Base-by-base conservation (phyloP, 352 stramenopile species). In the Phytophthora crassamura region DNA sequence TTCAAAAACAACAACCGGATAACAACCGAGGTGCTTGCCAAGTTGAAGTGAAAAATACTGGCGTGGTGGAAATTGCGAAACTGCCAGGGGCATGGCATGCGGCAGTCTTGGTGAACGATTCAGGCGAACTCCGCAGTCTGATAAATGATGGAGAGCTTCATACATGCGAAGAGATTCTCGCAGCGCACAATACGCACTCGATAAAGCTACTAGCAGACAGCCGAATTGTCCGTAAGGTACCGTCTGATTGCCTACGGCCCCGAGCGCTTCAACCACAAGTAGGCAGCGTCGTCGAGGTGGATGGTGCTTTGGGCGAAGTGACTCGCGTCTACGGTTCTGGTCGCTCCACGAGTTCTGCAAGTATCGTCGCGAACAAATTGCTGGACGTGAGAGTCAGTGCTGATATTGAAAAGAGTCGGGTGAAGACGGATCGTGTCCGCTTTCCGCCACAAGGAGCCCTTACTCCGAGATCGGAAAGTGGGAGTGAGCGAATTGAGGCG, bases 281-380 rank as follows among this genome's bases (percentile, higher is more conserved):
- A 9, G 85, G 85, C 12, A 93, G 85, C 56, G 77, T 93, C 10
- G 81, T 93, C 36, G 79, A 90, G 30, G 72, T 91, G 14, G 85
- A 91, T 66, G 85, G 81, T 4, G 43, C 67, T 18, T 64, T 91
- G 12, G 85, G 79, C 49, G 78, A 93, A 72, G 72, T 91, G 15
- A 89, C 72, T 22, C 66, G 72, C 11, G 48, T 89, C 14, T 76
- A 86, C 47, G 61, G 64, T 20, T 54, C 49, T 12, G 69, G 72
- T 5, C 43, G 50, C 15, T 59, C 54, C 8, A 47, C 41, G 4
- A 50, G 43, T 28, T 34, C 33, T 5, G 34, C 55, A 1, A 59
- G 58, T 42, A 59, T 40, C 18, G 10, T 47, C 38, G 51, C 53
- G 16, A 66, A 47, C 50, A 59, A 34, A 28, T 41, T 81, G 5